Conservation (phyloP, 257 asterid species). For the Lycium barbarum region DNA sequence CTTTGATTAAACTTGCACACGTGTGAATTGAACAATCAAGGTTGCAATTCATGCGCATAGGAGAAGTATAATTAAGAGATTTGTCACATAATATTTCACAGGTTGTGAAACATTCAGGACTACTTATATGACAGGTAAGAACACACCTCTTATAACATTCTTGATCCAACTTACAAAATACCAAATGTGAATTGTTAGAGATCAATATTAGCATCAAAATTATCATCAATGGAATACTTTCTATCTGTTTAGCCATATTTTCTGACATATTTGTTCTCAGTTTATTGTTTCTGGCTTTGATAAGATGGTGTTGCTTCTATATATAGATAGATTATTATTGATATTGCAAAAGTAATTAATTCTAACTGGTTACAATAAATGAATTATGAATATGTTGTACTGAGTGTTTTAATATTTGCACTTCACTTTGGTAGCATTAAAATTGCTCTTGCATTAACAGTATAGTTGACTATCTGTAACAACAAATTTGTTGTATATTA, state of each 20-base stretch:
- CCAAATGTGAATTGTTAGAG: neutral
- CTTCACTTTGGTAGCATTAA: neutral
- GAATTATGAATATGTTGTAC: too few relatives aligned
- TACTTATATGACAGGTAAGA: too few relatives aligned
- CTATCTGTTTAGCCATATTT: neutral
- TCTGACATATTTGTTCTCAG: neutral
- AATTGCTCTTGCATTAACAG: neutral
- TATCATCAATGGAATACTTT: neutral
- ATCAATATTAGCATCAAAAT: neutral
- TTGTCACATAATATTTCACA: neutral
- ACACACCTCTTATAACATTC: neutral
- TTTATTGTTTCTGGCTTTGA: neutral
- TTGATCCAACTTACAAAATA: neutral
- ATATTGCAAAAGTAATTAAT: too few relatives aligned
- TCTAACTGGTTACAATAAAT: too few relatives aligned
- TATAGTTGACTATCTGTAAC: neutral
- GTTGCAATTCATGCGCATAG: neutral
- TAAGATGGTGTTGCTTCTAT: neutral
- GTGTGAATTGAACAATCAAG: neutral
- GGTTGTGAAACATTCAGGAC: too few relatives aligned
- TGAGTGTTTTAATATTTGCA: too few relatives aligned
- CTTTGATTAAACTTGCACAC: neutral
- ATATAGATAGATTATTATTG: neutral
- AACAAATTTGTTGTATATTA: too few relatives aligned
- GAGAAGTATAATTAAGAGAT: neutral